Evolutionary conservation across 345 rosid genomes (phyloP), one percentile per base, ranked within the genome.

Genomic region (Fremontodendron californicum): DNA sequence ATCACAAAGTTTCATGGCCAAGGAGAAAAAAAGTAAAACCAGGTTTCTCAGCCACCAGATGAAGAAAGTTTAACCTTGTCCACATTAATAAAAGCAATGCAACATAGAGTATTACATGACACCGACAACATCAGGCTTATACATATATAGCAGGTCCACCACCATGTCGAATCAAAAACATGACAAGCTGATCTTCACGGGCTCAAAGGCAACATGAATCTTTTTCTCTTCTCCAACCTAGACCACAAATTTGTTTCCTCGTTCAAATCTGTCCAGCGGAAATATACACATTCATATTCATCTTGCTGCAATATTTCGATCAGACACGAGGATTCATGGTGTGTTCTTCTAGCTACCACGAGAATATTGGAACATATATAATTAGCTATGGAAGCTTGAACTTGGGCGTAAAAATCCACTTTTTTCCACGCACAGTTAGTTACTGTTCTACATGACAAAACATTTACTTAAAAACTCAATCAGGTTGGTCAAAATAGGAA

Each of bases 91-190:
- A 13, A 25, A 58, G 21, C 40, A 15, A 15, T 25, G 46, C 45
- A 25, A 42, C 42, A 42, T 18, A 4, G 12, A 45, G 12, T 18
- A 51, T 58, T 9, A 29, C 60, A 48, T 49, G 60, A 52, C n/a
- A n/a, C 46, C 43, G 46, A 72, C 63, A 54, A 51, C 63, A n/a
- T 23, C 19, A 52, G 45, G 70, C 29, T 33, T 19, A 49, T 10
- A 11, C 31, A 31, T n/a, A 43, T 61, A 42, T 15, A 61, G 16
- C 75, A 31, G 75, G 75, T 73, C 77, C 77, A 60, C 76, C 76
- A 73, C 77, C 77, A 43, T 45, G 58, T 31, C 51, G 27, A 60
- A 29, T 61, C 54, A 18, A 45, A 75, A 48, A 2, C 70, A n/a
- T 45, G 57, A 62, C 70, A 31, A 74, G 58, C 68, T 42, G 70